Base-by-base conservation (phyloP, 2,329 filamentous ascomycete genomes). In the Hymenoscyphus occultus region DNA sequence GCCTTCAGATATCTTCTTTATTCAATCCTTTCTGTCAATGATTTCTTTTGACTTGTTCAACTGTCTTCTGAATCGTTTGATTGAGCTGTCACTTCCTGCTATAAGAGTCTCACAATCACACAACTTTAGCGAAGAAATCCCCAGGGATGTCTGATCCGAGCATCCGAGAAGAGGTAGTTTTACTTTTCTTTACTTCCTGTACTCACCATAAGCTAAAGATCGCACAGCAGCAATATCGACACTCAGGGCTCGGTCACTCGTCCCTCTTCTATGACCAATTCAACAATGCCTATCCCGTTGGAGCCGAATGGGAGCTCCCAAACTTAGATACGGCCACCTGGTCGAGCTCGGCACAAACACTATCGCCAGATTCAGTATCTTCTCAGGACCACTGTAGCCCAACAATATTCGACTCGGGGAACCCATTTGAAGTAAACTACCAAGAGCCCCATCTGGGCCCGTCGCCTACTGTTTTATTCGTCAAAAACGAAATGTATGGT, bases 231-330 rank as follows among this genome's bases (percentile, higher is more conserved):
- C 45, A 51, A 51, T 22, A 51, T 51, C 45, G 19, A 51, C n/a
- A 51, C 19, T 51, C 45, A 51, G n/a, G 7, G 19, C 45, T 22
- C n/a, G 12, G 45, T 51, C n/a, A 19, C n/a, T n/a, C 45, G 19
- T 10, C 22, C 10, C 3, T 51, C 4, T 51, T 19, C 22, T 51
- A 51, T 19, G 19, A 51, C 22, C 45, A 51, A 19, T 51, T 51
- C 19, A 51, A 51, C 19, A 16, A 12, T 51, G 45, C 45, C 45
- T 51, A 22, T 51, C 35, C 35, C 5, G 45, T 6, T 9, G 45
- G 45, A 51, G 19, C 45, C 45, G 45, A 51, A 19, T 51, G 45
- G 45, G 45, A 51, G 12, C n/a, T 51, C n/a, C 45, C 45, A 51
- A 51, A 51, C 19, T 51, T 51, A 12, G 45, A 51, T 22, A 51